Percentiles rank a stretch among this genome's conserved stretches.
phyloP scores from a whole-genome alignment of 2,329 filamentous ascomycete genomes.

The Diaporthe ampelina region DNA sequence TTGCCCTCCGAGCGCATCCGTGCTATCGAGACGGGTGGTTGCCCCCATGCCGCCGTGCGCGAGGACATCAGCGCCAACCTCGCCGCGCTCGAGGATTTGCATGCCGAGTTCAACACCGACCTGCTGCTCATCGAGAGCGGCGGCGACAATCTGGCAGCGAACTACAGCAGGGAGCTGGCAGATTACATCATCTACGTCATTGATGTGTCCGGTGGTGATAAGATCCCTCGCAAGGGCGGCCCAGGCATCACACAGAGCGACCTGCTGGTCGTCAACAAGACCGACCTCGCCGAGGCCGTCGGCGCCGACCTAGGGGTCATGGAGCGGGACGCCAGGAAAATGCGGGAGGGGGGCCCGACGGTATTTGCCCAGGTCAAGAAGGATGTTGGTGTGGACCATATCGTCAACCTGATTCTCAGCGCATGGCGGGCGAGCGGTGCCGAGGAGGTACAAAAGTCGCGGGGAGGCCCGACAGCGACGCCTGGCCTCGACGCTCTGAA shows the following conservation, averaged over 20 bases:
- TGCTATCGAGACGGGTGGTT: constrained; percentile 97
- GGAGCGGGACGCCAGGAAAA: constrained; percentile 94
- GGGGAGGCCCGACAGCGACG: constrained; percentile 71
- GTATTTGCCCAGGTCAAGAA: constrained; percentile 99
- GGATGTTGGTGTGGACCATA: constrained; percentile 85
- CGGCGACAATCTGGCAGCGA: constrained; percentile 96
- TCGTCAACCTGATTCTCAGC: constrained; percentile 88
- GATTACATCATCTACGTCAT: constrained; percentile 99
- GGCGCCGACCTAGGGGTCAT: constrained; percentile 93
- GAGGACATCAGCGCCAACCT: constrained; percentile 97
- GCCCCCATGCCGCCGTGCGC: constrained; percentile 95
- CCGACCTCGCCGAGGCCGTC: constrained; percentile 89
- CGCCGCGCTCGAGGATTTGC: constrained; percentile 89
- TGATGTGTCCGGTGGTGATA: constrained; percentile 95
- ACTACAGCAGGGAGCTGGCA: constrained; percentile 94
- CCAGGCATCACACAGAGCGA: constrained; percentile 98
- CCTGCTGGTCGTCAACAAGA: constrained; percentile 95
- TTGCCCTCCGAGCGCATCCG: constrained; percentile 87
- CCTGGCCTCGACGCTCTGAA: constrained; percentile 62
- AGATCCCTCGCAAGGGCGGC: constrained; percentile 95
- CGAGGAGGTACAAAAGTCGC: constrained; percentile 67
- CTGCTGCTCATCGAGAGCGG: constrained; percentile 94
- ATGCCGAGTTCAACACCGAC: constrained; percentile 83
- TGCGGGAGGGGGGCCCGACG: constrained; percentile 94
- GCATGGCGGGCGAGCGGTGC: constrained; percentile 95